Evolutionary conservation across 768 basidiomycete species (phyloP), one percentile per base, ranked within the genome.

Genomic region (Mycena alexandri): DNA sequence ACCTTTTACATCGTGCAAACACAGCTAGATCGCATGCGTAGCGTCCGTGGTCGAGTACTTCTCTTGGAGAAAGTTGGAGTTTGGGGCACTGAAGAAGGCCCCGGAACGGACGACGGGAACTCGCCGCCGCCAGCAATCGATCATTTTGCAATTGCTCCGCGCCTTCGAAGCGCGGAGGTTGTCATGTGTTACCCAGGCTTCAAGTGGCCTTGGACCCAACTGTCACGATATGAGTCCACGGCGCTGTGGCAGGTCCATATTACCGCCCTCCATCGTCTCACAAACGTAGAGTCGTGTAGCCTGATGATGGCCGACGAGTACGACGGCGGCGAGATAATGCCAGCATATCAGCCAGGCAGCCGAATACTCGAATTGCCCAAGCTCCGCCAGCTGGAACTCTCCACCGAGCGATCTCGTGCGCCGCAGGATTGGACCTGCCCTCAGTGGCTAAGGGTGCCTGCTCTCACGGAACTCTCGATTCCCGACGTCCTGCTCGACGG

Each of bases 201-300:
- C 41, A 17, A 16, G 38, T 6, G 57, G 5, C 63, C 63, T 5
- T 65, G 63, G 63, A 13, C 7, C 13, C 54, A 57, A 50, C 17
- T 65, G 56, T 52, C 55, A n/a, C 55, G 29, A 12, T 65, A 52
- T 47, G 54, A 42, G 5, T 36, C 56, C 16, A 13, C 4, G 11
- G 63, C 38, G 1, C 41, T 38, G 1, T 65, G 63, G 63, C 29
- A 21, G 2, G 63, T 9, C 29, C 63, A 65, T 48, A 51, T 65
- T 55, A 24, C 17, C 56, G 29, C 48, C 41, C 12, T 65, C 24
- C n/a, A 7, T 14, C 17, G 21, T 33, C 56, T 65, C n/a, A 43
- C 43, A 51, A 65, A 58, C 12, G 43, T 34, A 24, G 63, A 65
- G 33, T 51, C 48, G 21, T 65, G 63, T 29, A 57, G 41, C n/a